A percentile compares a stretch with the other conserved stretches of the same genome.
These are phyloP conservation scores for Sphaceloma murrayae DNA, from an alignment of 2,329 filamentous ascomycete species.

Conservation along the genomic window DNA sequence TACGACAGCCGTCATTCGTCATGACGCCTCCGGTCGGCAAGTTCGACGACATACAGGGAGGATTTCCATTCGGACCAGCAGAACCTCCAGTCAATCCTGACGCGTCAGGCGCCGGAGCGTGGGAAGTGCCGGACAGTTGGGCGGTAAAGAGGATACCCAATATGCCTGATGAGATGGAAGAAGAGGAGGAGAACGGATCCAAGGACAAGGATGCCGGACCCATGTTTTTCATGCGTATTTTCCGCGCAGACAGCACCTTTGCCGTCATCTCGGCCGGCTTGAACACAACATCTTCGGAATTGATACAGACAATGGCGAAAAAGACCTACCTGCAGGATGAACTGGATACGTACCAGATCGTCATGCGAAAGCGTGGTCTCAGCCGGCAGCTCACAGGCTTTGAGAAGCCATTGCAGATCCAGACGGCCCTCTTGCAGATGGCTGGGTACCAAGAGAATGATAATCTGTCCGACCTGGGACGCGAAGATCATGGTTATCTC, in stretches of 20 bases:
- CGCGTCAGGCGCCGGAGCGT: slow-evolving; percentile 43
- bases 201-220: slow-evolving; percentile 60
- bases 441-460: slow-evolving; percentile 83
- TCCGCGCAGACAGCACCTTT: slow-evolving; percentile 88
- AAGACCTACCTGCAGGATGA: slow-evolving; percentile 90
- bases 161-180: slow-evolving; percentile 40
- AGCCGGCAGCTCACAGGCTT: slow-evolving; percentile 67
- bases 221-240: slow-evolving; percentile 88
- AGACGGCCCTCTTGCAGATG: slow-evolving; percentile 83
- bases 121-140: slow-evolving; percentile 97
- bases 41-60: slow-evolving; percentile 38
- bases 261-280: slow-evolving; percentile 78
- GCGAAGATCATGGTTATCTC: slow-evolving; percentile 95
- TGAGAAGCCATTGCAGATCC: slow-evolving; percentile 80
- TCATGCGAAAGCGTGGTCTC: slow-evolving; percentile 86
- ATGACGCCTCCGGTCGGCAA: slow-evolving; percentile 54
- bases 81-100: slow-evolving; percentile 20
- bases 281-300: slow-evolving; percentile 74
- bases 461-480: slow-evolving; percentile 81
- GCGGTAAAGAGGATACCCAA: slow-evolving; percentile 67
- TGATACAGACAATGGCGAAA: slow-evolving; percentile 82
- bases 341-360: slow-evolving; percentile 88
- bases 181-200: slow-evolving; percentile 4
- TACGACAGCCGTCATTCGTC: slow-evolving; percentile 41
- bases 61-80: slow-evolving; percentile 21